A percentile compares a stretch with the other conserved stretches of the same genome.
These are phyloP conservation scores for Teunomyces kruisii DNA, from an alignment of 805 yeast species.

Conservation along the genomic window DNA sequence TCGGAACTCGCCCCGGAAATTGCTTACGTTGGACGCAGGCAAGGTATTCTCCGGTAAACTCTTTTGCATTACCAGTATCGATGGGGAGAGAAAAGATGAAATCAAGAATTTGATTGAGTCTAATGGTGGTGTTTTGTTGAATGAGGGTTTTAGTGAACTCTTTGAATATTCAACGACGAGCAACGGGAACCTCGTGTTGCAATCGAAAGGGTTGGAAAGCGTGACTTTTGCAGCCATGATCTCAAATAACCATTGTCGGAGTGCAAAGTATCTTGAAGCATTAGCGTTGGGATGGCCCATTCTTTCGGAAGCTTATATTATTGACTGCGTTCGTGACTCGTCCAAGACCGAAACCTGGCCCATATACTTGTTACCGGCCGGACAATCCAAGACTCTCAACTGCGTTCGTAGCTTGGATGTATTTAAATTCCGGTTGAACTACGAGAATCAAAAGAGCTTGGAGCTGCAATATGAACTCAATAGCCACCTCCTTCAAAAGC, in stretches of 20 bases:
- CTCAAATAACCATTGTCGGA: conserved; percentile 57
- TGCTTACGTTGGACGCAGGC: neutral
- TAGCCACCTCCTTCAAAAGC: conserved; percentile 28
- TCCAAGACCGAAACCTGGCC: conserved; percentile 41
- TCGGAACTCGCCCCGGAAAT: too few relatives aligned
- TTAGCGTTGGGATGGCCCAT: conserved; percentile 87
- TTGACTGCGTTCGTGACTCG: conserved; percentile 42
- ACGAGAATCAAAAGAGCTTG: conserved; percentile 22
- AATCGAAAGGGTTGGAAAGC: conserved; percentile 8
- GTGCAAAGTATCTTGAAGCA: conserved; percentile 74
- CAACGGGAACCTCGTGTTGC: conserved; percentile 11
- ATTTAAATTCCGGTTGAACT: conserved; percentile 40
- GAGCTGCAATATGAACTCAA: conserved; percentile 45
- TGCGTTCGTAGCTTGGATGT: conserved; percentile 51
- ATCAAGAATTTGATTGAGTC: conserved; percentile 33
- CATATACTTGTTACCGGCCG: conserved; percentile 68
- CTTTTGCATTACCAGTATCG: conserved; percentile 38
- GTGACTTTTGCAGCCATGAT: conserved; percentile 65
- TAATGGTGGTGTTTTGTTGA: conserved; percentile 45
- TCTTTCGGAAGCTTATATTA: conserved; percentile 56
- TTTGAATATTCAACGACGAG: conserved; percentile 15
- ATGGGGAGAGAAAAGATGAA: conserved; percentile 30
- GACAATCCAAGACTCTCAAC: conserved; percentile 52
- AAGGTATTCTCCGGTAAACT: conserved; percentile 21
- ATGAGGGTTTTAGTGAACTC: conserved; percentile 33